Evolutionary conservation across 2,329 filamentous ascomycete species (phyloP).

Genomic region (Ceratocystis smalleyi): DNA sequence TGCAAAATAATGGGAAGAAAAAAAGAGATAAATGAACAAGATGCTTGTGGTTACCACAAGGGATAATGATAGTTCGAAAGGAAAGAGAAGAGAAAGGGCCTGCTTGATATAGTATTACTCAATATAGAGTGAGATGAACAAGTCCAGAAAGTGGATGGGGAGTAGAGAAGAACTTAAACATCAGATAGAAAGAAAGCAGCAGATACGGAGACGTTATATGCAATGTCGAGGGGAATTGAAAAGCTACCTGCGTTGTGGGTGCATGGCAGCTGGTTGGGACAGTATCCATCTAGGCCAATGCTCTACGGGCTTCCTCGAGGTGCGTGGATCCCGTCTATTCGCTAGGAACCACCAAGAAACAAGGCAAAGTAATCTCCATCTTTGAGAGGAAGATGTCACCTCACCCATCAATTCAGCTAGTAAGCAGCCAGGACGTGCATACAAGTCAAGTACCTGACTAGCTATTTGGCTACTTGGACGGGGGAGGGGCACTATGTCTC

Average conservation of each 20-base stretch:
- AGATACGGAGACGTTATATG: not conserved
- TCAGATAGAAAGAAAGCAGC: not conserved
- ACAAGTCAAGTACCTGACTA: conserved; percentile 5
- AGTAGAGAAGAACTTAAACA: not conserved
- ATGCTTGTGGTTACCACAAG: not conserved
- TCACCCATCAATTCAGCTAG: not conserved
- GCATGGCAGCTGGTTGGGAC: not conserved
- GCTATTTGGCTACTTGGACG: not conserved
- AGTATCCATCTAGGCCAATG: not conserved
- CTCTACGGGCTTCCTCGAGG: not conserved
- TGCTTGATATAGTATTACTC: not conserved
- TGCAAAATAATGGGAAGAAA: not conserved
- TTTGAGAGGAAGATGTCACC: not conserved
- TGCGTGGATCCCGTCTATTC: not conserved
- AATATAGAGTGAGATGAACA: not conserved
- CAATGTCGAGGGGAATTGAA: not conserved
- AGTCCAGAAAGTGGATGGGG: not conserved
- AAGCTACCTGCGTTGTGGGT: not conserved
- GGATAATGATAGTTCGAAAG: not conserved
- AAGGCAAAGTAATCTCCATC: not conserved
- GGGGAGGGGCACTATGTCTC: not conserved
- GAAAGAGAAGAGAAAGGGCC: not conserved
- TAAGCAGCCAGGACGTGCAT: not conserved
- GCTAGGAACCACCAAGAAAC: not conserved
- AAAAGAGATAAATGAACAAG: not conserved